Evolutionary conservation across 164 flowering plant genomes (phyloP), one percentile per base, ranked within the genome.

Genomic region (Liquidambar formosana): DNA sequence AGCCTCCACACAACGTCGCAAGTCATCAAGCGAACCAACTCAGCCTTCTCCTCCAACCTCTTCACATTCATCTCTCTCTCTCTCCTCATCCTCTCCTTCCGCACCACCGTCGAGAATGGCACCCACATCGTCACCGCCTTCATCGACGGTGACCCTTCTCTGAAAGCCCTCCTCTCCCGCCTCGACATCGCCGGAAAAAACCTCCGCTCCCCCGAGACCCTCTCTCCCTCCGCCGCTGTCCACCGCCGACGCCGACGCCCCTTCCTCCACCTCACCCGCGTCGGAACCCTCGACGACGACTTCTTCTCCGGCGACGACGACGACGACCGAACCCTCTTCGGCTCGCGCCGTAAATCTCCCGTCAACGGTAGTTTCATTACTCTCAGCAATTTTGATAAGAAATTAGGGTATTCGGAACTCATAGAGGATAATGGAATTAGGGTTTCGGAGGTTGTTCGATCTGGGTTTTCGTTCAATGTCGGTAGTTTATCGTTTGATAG

Each of bases 211-310:
- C 54, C 72, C 25, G 27, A 60, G 18, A 23, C 72, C 60, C 53
- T 67, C 45, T 28, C 73, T 46, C 21, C 57, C 63, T 13, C 65
- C 63, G 13, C 56, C 68, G 23, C 26, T 8, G n/a, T 15, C 28
- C 71, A 22, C 57, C 82, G 59, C 71, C 85, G 73, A 65, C 88
- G 86, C 41, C 87, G 84, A 60, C 84, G 91, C 10, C 86, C 94
- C 16, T 91, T 95, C 63, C 88, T 93, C 58, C 97, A 90, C 59
- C 86, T 95, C 67, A 85, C 88, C 62, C 91, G 94, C 12, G 87
- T 89, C 53, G 97, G 97, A 9, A 89, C 93, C 65, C 82, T 93
- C 9, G 97, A 89, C 62, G 93, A 93, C 15, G 99, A 90, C 53
- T 88, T 93, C 87, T 91, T 91, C 75, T 88, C 97, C 54, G 86